These are phyloP conservation scores for Benincasa hispida DNA, from an alignment of 306 rosid genomes.

Conservation along the genomic window DNA sequence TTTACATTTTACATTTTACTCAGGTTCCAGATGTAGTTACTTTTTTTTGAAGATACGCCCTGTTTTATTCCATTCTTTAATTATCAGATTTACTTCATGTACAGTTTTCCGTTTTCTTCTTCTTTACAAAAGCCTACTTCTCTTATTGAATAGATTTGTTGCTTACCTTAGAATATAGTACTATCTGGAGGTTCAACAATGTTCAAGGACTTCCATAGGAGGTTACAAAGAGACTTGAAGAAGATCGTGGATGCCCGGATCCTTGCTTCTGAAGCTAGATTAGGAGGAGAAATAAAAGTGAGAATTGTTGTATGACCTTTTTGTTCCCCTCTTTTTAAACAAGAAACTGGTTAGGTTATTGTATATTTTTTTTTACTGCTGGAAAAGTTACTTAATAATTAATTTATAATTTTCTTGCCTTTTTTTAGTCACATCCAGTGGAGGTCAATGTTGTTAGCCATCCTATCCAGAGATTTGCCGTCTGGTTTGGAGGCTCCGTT, in stretches of 20 bases:
- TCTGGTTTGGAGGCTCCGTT: slow-evolving; percentile 99
- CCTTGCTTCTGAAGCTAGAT: slow-evolving; percentile 73
- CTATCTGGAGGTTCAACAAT: slow-evolving; percentile 98
- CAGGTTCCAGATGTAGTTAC: neutral
- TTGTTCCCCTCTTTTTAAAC: neutral
- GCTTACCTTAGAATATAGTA: slow-evolving; percentile 69
- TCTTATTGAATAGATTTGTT: neutral
- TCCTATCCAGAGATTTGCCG: slow-evolving; percentile 98
- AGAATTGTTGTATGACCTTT: neutral
- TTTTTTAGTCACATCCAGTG: slow-evolving; percentile 79
- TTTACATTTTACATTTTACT: neutral
- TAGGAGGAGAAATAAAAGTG: slow-evolving; percentile 71
- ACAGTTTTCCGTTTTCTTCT: neutral
- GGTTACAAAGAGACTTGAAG: slow-evolving; percentile 92
- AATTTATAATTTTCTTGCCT: neutral
- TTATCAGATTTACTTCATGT: neutral
- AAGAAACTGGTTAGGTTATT: neutral
- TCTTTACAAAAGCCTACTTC: neutral
- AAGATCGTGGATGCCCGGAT: slow-evolving; percentile 89
- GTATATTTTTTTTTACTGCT: neutral
- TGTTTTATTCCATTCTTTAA: neutral
- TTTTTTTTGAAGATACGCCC: neutral
- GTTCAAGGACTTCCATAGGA: slow-evolving; percentile 97
- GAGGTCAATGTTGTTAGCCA: slow-evolving; percentile 95
- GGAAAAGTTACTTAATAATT: neutral